Conservation (phyloP, 2,329 filamentous ascomycete genomes). For the Coniochaeta sp. region DNA sequence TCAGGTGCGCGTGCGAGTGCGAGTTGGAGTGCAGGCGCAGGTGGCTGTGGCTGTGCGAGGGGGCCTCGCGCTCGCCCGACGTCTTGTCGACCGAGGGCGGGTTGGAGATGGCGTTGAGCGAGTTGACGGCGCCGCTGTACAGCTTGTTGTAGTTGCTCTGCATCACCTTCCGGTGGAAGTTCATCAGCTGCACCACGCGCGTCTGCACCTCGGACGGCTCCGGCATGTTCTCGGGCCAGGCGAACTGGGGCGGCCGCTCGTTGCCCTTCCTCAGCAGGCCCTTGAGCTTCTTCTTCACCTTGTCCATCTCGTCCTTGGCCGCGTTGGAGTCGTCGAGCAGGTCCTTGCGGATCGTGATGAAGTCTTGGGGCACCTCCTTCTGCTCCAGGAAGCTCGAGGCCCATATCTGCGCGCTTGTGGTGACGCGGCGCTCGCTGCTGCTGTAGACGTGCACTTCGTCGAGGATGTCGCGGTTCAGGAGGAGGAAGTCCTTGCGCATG, state of each 20-base stretch:
- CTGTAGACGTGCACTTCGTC: conserved; percentile 93
- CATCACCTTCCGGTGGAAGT: conserved; percentile 94
- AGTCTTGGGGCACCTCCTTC: conserved; percentile 77
- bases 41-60: neutral
- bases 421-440: conserved; percentile 90
- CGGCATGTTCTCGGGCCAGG: conserved; percentile 93
- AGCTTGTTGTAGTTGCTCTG: conserved; percentile 84
- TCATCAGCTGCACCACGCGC: conserved; percentile 92
- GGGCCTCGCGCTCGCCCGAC: conserved; percentile 22
- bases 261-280: conserved; percentile 85
- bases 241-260: conserved; percentile 88
- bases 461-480: conserved; percentile 87
- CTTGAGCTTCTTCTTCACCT: conserved; percentile 99
- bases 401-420: conserved; percentile 95
- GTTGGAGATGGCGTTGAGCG: conserved; percentile 50
- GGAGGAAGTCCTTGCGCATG: conserved; percentile 87
- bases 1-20: conserved; percentile 21
- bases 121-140: conserved; percentile 57
- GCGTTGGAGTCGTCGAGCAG: conserved; percentile 95
- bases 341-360: conserved; percentile 88
- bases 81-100: conserved; percentile 38
- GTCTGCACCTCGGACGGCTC: conserved; percentile 91
- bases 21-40: conserved; percentile 26
- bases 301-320: conserved; percentile 98
- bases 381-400: conserved; percentile 80